A percentile compares a stretch with the other conserved stretches of the same genome.
Conservation (phyloP, 2,329 filamentous ascomycete genomes). For the Pezicula carpinea region DNA sequence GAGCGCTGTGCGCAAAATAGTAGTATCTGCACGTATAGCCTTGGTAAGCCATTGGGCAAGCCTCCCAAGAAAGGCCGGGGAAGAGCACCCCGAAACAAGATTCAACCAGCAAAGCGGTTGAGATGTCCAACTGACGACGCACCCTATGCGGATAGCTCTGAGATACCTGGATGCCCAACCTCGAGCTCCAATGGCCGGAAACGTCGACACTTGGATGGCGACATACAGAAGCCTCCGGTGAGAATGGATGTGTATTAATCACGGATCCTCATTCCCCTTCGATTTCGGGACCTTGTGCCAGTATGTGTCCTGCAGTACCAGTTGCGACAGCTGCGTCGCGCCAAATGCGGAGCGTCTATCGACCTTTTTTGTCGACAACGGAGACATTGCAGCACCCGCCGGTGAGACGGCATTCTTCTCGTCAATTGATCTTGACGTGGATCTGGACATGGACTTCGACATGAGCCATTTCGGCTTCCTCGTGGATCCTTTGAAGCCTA, state of each 20-base stretch:
- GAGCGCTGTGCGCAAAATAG: neutral
- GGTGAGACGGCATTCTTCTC: neutral
- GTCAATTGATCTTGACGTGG: neutral
- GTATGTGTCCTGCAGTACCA: too few species aligned
- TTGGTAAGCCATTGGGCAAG: neutral
- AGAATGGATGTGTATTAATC: neutral
- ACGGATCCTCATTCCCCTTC: neutral
- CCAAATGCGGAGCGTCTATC: neutral
- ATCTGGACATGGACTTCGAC: neutral
- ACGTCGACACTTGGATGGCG: neutral
- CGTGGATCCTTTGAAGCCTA: neutral
- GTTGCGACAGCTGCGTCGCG: too few species aligned
- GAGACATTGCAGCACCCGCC: neutral
- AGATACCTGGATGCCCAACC: too few species aligned
- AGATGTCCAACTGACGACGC: neutral
- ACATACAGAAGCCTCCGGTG: neutral
- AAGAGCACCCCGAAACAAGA: neutral
- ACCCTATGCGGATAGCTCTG: neutral
- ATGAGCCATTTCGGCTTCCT: neutral
- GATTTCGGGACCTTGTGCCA: too few species aligned
- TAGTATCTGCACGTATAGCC: neutral
- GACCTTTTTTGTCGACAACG: neutral
- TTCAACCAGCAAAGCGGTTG: neutral
- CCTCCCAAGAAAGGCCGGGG: neutral
- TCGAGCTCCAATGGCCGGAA: neutral